Evolutionary conservation across 805 yeast genomes (phyloP).

Genomic region (Hanseniaspora clermontiae): DNA sequence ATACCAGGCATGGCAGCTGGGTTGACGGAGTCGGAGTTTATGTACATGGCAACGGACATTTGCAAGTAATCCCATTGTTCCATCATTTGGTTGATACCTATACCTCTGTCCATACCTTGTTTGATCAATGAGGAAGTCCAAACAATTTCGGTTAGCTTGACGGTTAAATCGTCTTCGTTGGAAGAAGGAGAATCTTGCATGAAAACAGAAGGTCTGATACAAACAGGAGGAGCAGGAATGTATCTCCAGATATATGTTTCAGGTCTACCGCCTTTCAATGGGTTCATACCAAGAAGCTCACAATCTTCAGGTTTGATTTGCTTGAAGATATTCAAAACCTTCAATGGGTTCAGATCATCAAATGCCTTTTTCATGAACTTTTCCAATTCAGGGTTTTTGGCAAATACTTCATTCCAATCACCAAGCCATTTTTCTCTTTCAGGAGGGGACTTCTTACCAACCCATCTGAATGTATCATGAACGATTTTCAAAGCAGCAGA

Average conservation of each 20-base stretch:
- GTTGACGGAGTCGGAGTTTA: slow-evolving; percentile 85
- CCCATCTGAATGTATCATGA: slow-evolving; percentile 92
- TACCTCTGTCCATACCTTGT: slow-evolving; percentile 92
- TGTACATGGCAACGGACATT: slow-evolving; percentile 90
- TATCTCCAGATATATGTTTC: slow-evolving; percentile 95
- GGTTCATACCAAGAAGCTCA: slow-evolving; percentile 81
- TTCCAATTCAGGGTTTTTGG: slow-evolving; percentile 75
- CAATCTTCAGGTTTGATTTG: slow-evolving; percentile 79
- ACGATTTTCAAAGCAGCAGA: slow-evolving; percentile 89
- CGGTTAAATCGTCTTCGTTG: slow-evolving; percentile 95
- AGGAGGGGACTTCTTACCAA: slow-evolving; percentile 75
- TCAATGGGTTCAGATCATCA: slow-evolving; percentile 89
- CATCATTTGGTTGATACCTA: slow-evolving; percentile 84
- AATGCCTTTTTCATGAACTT: slow-evolving; percentile 72
- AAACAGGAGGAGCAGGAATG: slow-evolving; percentile 96
- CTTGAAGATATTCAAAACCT: slow-evolving; percentile 75
- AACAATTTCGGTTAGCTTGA: slow-evolving; percentile 87
- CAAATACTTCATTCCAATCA: slow-evolving; percentile 64
- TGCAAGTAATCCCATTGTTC: slow-evolving; percentile 98
- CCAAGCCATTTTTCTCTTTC: slow-evolving; percentile 81
- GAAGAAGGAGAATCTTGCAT: slow-evolving; percentile 82
- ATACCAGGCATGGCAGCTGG: slow-evolving; percentile 65
- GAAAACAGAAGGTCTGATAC: slow-evolving; percentile 92
- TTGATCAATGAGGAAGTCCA: slow-evolving; percentile 91
- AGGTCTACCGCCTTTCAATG: slow-evolving; percentile 72